A percentile compares a stretch with the other conserved stretches of the same genome.
phyloP scores from a whole-genome alignment of 352 stramenopile genomes.

The Globisporangium heterothallicum region DNA sequence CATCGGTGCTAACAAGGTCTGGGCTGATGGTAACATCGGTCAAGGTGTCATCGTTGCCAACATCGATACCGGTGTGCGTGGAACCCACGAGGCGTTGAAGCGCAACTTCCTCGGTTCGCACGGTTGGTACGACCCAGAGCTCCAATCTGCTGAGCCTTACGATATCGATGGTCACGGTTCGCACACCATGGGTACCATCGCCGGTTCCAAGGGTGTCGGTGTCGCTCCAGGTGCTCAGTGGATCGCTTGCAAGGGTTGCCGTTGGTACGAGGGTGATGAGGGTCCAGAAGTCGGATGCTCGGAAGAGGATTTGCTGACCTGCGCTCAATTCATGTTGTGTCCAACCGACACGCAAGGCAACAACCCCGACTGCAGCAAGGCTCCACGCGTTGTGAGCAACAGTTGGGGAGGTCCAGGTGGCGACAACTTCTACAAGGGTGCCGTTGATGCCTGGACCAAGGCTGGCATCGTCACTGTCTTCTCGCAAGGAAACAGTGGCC shows the following conservation, averaged over 20 bases:
- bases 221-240: constrained; percentile 16
- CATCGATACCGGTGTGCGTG: constrained; percentile 19
- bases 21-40: constrained; percentile 14
- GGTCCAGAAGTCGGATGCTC: neutral
- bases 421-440: constrained; percentile 11
- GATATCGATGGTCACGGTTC: constrained; percentile 17
- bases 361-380: constrained; percentile 14
- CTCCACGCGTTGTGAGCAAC: constrained; percentile 24
- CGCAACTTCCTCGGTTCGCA: constrained; percentile 12
- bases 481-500: constrained; percentile 14
- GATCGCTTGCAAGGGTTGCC: constrained; percentile 18
- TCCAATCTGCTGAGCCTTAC: constrained; percentile 2
- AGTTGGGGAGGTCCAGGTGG: constrained; percentile 16
- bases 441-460: constrained; percentile 14
- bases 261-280: neutral
- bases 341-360: constrained; percentile 18
- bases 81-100: constrained; percentile 3
- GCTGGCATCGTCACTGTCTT: constrained; percentile 25
- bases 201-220: constrained; percentile 11
- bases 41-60: constrained; percentile 15
- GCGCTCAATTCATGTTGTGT: constrained; percentile 23
- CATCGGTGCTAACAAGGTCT: constrained; percentile 10
- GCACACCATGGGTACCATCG: constrained; percentile 11
- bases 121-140: constrained; percentile 16
- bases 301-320: constrained; percentile 15